Percentiles rank a stretch among this genome's conserved stretches.
Conservation (phyloP, 2,329 filamentous ascomycete genomes). For the Neopestalotiopsis clavispora region DNA sequence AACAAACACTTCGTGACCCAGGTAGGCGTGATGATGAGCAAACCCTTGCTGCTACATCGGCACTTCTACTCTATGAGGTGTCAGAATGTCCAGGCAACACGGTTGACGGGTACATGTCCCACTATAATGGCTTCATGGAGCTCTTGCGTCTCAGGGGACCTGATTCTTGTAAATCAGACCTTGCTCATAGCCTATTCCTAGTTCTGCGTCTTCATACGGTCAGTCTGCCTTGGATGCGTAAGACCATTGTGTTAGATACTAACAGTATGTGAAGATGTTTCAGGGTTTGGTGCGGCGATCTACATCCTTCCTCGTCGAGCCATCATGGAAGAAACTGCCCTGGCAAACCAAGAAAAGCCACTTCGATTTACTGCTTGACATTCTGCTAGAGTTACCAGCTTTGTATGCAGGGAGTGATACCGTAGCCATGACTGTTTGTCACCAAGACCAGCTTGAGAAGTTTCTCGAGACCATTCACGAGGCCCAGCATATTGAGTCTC, state of each 20-base stretch:
- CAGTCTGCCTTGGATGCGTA: background rate
- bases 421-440: background rate
- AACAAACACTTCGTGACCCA: background rate
- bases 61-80: constrained; percentile 28
- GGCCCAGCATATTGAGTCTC: background rate
- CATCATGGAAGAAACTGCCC: constrained; percentile 23
- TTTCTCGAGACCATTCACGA: background rate
- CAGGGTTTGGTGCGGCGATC: constrained; percentile 21
- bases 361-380: constrained; percentile 28
- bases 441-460: background rate
- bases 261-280: constrained; percentile 20
- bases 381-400: constrained; percentile 24
- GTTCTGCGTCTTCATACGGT: constrained; percentile 26
- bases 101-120: constrained; percentile 23
- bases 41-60: constrained; percentile 27
- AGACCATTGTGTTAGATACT: background rate
- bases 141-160: constrained; percentile 28
- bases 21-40: constrained; percentile 14
- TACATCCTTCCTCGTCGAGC: constrained; percentile 22
- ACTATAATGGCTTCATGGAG: constrained; percentile 25
- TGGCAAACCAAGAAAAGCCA: constrained; percentile 22
- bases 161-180: constrained; percentile 19
- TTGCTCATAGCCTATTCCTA: constrained; percentile 25
- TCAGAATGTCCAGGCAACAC: constrained; percentile 24
- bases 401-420: constrained; percentile 16